Conservation (phyloP, 352 stramenopile species). For the Phytophthora litchii region DNA sequence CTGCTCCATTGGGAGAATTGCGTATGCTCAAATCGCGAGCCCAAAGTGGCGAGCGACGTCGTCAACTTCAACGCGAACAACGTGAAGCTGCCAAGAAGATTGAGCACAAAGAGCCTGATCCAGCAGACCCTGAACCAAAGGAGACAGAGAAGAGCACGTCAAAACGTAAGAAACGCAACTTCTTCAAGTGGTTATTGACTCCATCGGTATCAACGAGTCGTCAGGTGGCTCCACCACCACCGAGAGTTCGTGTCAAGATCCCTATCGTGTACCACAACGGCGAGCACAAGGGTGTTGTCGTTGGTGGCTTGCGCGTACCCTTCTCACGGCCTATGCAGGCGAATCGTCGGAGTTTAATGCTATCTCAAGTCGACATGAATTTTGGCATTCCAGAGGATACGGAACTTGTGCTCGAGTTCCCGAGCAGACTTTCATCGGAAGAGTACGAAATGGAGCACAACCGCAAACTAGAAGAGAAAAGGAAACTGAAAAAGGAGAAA, state of each 20-base stretch:
- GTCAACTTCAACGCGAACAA: slow-evolving; percentile 25
- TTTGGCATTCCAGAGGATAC: slow-evolving; percentile 27
- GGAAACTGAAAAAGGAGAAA: slow-evolving; percentile 26
- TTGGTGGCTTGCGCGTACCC: slow-evolving; percentile 30
- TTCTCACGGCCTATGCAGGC: slow-evolving; percentile 42
- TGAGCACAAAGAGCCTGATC: slow-evolving; percentile 3
- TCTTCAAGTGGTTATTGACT: slow-evolving; percentile 37
- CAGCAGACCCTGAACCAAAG: background rate
- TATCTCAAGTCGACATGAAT: slow-evolving; percentile 20
- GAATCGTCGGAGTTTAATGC: slow-evolving; percentile 24
- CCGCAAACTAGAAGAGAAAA: slow-evolving; percentile 18
- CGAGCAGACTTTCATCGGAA: slow-evolving; percentile 14
- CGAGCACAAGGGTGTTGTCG: slow-evolving; percentile 37
- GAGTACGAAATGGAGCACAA: slow-evolving; percentile 14
- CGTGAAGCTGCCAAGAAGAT: slow-evolving; percentile 11
- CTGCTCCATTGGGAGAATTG: slow-evolving; percentile 8
- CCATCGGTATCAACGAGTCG: slow-evolving; percentile 26
- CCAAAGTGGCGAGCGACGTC: slow-evolving; percentile 19
- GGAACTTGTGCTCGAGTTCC: slow-evolving; percentile 29
- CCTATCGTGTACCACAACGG: slow-evolving; percentile 35
- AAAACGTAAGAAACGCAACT: slow-evolving; percentile 27
- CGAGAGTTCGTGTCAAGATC: slow-evolving; percentile 39
- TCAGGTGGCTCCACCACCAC: slow-evolving; percentile 18
- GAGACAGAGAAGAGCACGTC: slow-evolving; percentile 11
- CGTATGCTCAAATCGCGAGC: slow-evolving; percentile 23